Evolutionary conservation across 2,329 filamentous ascomycete genomes (phyloP), one percentile per base, ranked within the genome.

Genomic region (Venturia asperata): DNA sequence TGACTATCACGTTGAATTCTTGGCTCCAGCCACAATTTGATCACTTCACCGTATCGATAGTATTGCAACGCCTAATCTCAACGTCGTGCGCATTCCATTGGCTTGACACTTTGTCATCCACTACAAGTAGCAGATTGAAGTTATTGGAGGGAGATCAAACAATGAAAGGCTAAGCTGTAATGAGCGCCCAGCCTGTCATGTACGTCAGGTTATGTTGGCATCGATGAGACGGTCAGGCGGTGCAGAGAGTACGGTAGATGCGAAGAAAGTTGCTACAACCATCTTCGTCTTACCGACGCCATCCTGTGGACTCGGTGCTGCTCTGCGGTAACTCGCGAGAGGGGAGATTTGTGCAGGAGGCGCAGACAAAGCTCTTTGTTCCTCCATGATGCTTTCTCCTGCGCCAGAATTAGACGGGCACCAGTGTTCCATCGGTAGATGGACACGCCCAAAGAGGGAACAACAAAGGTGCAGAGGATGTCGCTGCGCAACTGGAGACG

Each of bases 181-280:
- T 37, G 7, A 37, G 52, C 52, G 27, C 30, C 52, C 52, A 27
- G 52, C 52, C 52, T 37, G 52, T 37, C 52, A 58, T 58, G 52
- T 27, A 58, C 52, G 52, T 58, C 52, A 58, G 52, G 30, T 58
- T 37, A 58, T 58, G 52, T 58, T 58, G 52, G 52, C 27, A 34
- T 37, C 52, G 30, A 58, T 37, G 30, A 58, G 52, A 58, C 52
- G 52, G 52, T 58, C 52, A 37, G n/a, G 27, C 52, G 30, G 21
- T 58, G 52, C 52, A 58, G 52, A 58, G 52, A 34, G 52, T 58
- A 56, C 49, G 49, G 17, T 56, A 56, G 49, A 56, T 56, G 27
- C 11, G 49, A 56, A 37, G 17, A 5, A 47, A 56, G 49, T 34
- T 56, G 24, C n/a, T 5, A 56, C 49, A 30, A 34, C 24, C 49